A percentile compares a stretch with the other conserved stretches of the same genome.
These are phyloP conservation scores for Suillus brevipes DNA, from an alignment of 768 basidiomycete species.

Conservation along the genomic window DNA sequence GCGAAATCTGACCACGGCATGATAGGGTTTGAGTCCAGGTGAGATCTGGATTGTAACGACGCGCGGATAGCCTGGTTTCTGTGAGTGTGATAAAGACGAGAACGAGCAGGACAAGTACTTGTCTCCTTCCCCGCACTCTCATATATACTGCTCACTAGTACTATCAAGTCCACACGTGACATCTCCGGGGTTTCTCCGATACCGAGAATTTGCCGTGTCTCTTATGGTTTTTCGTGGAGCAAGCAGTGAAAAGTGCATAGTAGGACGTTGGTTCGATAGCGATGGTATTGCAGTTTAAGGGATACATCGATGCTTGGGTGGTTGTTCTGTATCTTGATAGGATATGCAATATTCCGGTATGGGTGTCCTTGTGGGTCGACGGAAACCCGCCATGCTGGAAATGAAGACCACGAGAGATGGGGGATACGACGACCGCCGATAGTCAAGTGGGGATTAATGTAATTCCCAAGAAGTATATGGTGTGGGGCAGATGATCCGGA, in stretches of 20 bases:
- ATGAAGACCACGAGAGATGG: background rate
- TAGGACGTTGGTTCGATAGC: background rate
- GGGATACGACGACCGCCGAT: background rate
- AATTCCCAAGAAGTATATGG: background rate
- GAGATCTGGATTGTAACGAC: background rate
- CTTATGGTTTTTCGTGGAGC: background rate
- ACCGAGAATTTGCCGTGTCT: conserved; percentile 9
- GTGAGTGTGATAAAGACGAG: conserved; percentile 12
- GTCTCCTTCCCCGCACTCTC: background rate
- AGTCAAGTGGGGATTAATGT: too few relatives aligned
- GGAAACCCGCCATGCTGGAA: background rate
- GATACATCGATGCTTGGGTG: too few relatives aligned
- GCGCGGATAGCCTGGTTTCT: background rate
- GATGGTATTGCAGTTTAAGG: background rate
- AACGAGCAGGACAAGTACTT: background rate
- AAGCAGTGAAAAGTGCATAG: background rate
- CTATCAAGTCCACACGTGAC: conserved; percentile 20
- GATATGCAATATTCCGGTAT: background rate
- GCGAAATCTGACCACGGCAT: conserved; percentile 76
- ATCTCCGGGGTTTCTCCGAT: conserved; percentile 2
- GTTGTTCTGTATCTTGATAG: background rate
- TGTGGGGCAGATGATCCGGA: background rate
- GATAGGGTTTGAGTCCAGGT: background rate
- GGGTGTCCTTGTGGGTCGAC: background rate
- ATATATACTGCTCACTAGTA: conserved; percentile 7